Evolutionary conservation across 768 basidiomycete genomes (phyloP), one percentile per base, ranked within the genome.

Genomic region (Hypsizygus marmoreus): DNA sequence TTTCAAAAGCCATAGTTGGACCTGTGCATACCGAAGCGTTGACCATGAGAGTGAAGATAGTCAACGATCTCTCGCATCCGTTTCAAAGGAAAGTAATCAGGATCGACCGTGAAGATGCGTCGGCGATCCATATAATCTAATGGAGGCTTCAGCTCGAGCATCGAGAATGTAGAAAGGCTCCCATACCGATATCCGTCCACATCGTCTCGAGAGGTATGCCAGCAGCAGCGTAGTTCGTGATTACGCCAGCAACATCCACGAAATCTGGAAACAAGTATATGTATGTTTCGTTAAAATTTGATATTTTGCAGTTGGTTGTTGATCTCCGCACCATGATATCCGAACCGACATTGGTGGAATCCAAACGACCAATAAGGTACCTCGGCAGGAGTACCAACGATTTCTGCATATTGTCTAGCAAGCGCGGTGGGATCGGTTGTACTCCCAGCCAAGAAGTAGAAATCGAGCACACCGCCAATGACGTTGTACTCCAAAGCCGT

Each of bases 361-460:
- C 86, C 85, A 53, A 87, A 79, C 0, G 77, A 73, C 87, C 88
- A 90, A 56, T 84, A 86, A 0, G 87, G 86, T 4, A 87, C 79
- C 61, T 87, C 81, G 3, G 84, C 84, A 6, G 88, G 85, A 2
- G 64, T 63, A 2, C 87, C 88, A 0, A 76, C 78, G 24, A 88
- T 57, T 51, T 85, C 71, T 8, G 84, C 78, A 61, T 90, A 90
- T 65, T 91, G 88, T 48, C 73, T 69, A 4, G 82, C 76, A 0
- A 83, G 78, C 32, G 75, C 77, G 2, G 64, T 70, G 3, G 85
- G 84, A 56, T 82, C 74, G 4, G 64, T 73, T 53, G 73, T 68
- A 56, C 80, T 83, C 6, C 87, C 87, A 23, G 84, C 79, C 40
- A 90, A 67, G 67, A 92, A 88, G 70, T 88, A 86, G 53, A 90